A percentile compares a stretch with the other conserved stretches of the same genome.
These are phyloP conservation scores for Pichia sp. DNA, from an alignment of 1,139 yeast species.

Conservation along the genomic window DNA sequence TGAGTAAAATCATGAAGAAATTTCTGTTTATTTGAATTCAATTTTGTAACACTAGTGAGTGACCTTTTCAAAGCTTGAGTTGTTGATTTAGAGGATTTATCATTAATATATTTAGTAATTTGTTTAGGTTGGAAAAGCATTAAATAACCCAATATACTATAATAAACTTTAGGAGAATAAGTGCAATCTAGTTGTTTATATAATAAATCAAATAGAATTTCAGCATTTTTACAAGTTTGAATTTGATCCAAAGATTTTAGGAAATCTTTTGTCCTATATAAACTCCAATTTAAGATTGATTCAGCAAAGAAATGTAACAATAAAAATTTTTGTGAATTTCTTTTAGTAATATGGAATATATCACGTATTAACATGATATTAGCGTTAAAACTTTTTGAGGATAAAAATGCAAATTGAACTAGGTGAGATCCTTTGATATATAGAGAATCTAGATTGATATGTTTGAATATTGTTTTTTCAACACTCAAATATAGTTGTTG, in stretches of 20 bases:
- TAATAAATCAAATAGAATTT: constrained; percentile 22
- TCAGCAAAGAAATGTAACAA: constrained; percentile 44
- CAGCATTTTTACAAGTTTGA: constrained; percentile 14
- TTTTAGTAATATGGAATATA: constrained; percentile 37
- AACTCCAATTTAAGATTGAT: constrained; percentile 47
- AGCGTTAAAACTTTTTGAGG: constrained; percentile 32
- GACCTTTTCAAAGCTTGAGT: constrained; percentile 23
- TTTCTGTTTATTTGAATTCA: constrained; percentile 20
- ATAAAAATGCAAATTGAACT: constrained; percentile 42
- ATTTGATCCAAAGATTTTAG: constrained; percentile 16
- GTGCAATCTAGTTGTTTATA: constrained; percentile 22
- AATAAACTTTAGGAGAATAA: constrained; percentile 18
- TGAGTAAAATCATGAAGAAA: constrained; percentile 21
- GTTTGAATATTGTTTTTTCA: constrained; percentile 27
- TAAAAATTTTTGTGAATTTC: constrained; percentile 48
- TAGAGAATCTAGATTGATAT: constrained; percentile 34
- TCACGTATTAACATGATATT: constrained; percentile 37
- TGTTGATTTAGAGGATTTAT: constrained; percentile 18
- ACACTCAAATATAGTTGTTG: constrained; percentile 42
- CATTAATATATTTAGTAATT: constrained; percentile 19
- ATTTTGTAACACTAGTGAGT: constrained; percentile 13
- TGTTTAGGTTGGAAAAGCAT: constrained; percentile 22
- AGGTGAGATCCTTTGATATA: constrained; percentile 46
- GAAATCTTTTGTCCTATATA: constrained; percentile 47
- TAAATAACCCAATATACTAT: constrained; percentile 21